phyloP scores from a whole-genome alignment of 2,329 filamentous ascomycete genomes.

The Alternaria sp. region DNA sequence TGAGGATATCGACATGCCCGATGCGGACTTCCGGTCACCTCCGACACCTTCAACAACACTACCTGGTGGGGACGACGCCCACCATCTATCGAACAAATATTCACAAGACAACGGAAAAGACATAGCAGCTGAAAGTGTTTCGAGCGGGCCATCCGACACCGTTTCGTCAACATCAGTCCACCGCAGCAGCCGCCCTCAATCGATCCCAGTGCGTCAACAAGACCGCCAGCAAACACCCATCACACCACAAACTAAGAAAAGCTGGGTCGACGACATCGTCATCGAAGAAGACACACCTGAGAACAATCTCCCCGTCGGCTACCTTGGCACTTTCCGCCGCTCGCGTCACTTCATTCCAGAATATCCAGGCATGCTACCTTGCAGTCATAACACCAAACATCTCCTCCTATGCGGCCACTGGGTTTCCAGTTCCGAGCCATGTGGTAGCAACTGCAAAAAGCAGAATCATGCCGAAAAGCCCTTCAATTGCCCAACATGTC shows the following conservation, averaged over 20 bases:
- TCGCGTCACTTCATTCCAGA: constrained; percentile 11
- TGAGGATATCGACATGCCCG: not conserved
- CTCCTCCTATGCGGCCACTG: constrained; percentile 27
- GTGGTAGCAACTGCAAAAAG: constrained; percentile 22
- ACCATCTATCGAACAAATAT: not conserved
- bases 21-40: not conserved
- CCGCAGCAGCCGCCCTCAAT: not conserved
- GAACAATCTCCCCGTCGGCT: constrained; percentile 15
- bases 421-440: constrained; percentile 13
- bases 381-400: not conserved
- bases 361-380: not conserved
- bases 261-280: not conserved
- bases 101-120: not conserved
- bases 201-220: not conserved
- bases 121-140: too few species aligned
- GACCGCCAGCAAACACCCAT: not conserved
- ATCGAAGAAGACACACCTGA: not conserved
- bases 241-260: not conserved
- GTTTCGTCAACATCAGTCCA: not conserved
- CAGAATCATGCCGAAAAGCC: not conserved
- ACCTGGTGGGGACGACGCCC: not conserved
- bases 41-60: not conserved
- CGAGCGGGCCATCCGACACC: too few species aligned
- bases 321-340: constrained; percentile 20
- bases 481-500: constrained; percentile 23